Percentiles rank a stretch among this genome's conserved stretches.
phyloP scores from a whole-genome alignment of 306 rosid genomes.

The Casuarina equisetifolia region DNA sequence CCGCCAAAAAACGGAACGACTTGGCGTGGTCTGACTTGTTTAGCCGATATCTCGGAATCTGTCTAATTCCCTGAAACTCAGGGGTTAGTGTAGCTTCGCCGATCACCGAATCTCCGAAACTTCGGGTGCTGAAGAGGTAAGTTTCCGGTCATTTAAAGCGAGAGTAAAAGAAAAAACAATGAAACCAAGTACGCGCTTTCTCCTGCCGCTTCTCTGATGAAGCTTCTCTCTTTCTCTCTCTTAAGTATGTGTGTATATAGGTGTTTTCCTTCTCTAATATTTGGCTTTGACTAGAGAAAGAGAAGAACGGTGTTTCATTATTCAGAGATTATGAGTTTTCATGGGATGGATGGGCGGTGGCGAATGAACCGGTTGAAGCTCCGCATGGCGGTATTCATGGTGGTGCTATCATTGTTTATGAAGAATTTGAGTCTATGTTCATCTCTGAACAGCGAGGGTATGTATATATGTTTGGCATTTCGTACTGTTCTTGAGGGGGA shows the following conservation, averaged over 20 bases:
- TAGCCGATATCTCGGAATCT: constrained; percentile 18
- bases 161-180: neutral
- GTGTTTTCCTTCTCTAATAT: neutral
- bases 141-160: neutral
- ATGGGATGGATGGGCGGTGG: constrained; percentile 44
- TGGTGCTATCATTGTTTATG: constrained; percentile 23
- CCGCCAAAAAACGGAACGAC: constrained; percentile 6
- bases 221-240: neutral
- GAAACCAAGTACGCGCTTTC: constrained; percentile 46
- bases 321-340: constrained; percentile 4
- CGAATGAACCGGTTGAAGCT: constrained; percentile 36
- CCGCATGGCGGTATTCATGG: constrained; percentile 26
- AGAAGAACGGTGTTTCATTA: neutral
- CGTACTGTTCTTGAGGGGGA: neutral
- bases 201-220: constrained; percentile 2
- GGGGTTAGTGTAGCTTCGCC: constrained; percentile 5
- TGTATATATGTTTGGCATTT: neutral
- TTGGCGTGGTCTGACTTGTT: neutral
- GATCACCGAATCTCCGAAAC: constrained; percentile 11
- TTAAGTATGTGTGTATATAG: neutral
- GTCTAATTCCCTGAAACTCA: constrained; percentile 19
- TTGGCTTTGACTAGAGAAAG: constrained; percentile 2
- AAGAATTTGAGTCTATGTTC: constrained; percentile 34
- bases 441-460: constrained; percentile 54
- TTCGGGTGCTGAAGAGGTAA: constrained; percentile 4